A percentile compares a stretch with the other conserved stretches of the same genome.
Conservation (phyloP, 129 eudicot species). For the Dittrichia graveolens region DNA sequence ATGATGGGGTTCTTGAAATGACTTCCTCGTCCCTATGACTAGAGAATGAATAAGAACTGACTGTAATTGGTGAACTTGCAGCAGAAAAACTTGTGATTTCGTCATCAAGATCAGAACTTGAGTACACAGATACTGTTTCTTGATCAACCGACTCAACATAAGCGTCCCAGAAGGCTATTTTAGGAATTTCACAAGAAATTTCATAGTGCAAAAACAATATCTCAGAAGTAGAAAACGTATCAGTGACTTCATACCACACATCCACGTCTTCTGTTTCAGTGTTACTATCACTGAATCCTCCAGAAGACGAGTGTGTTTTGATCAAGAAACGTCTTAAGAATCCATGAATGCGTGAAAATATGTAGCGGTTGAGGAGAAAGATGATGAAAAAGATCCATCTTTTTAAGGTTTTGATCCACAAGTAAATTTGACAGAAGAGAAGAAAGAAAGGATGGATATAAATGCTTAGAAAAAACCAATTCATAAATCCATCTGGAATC, state of each 20-base stretch:
- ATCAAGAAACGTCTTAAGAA: conserved; percentile 18
- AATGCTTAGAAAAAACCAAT: conserved; percentile 57
- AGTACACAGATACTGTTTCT: conserved; percentile 23
- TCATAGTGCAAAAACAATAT: conserved; percentile 30
- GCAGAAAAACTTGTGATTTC: conserved; percentile 33
- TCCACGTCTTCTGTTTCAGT: conserved; percentile 34
- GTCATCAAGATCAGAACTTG: conserved; percentile 39
- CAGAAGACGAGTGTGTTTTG: conserved; percentile 13
- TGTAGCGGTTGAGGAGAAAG: conserved; percentile 20
- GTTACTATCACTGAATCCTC: neutral
- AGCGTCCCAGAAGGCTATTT: conserved; percentile 10
- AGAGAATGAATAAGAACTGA: conserved; percentile 25
- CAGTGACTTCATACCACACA: conserved; percentile 26
- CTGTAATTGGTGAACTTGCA: conserved; percentile 16
- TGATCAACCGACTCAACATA: conserved; percentile 24
- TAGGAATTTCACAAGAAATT: conserved; percentile 11
- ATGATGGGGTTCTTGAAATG: conserved; percentile 31
- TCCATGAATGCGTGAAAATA: conserved; percentile 11
- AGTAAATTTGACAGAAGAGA: conserved; percentile 47
- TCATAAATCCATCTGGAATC: conserved; percentile 57
- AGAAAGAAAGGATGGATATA: conserved; percentile 58
- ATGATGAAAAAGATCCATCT: conserved; percentile 32
- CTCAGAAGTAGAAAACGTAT: conserved; percentile 10
- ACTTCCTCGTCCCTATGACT: conserved; percentile 23
- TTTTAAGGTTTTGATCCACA: conserved; percentile 51